Percentiles rank a stretch among this genome's conserved stretches.
Conservation (phyloP, 163 green algal genomes). For the Chlamydomonas reinhardtii region DNA sequence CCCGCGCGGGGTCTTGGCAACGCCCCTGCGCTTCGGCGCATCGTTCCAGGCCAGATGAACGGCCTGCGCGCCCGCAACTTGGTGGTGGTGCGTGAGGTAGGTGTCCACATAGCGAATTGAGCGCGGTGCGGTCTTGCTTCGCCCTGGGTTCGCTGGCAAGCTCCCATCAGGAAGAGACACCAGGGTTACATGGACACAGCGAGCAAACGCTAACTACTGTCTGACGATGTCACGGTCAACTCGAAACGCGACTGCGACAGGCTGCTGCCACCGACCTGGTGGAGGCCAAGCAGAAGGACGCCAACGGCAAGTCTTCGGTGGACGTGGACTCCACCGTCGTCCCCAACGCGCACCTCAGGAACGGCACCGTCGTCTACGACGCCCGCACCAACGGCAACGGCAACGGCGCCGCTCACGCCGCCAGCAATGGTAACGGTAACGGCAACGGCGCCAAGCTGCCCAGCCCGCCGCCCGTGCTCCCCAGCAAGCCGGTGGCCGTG, state of each 20-base stretch:
- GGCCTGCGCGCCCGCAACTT: conserved; percentile 15
- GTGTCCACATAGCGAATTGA: neutral
- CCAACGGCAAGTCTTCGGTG: too few species aligned
- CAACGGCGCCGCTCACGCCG: conserved; percentile 14
- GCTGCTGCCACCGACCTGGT: conserved; percentile 34
- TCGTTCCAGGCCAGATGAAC: neutral
- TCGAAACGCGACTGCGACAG: neutral
- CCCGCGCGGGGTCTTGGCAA: neutral
- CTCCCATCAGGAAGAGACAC: too few species aligned
- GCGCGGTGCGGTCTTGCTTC: neutral
- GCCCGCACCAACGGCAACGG: conserved; percentile 50
- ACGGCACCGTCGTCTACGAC: conserved; percentile 30
- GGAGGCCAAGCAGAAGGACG: conserved; percentile 31
- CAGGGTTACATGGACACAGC: too few species aligned
- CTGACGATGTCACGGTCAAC: neutral
- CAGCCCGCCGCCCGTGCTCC: conserved; percentile 1
- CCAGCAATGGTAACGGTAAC: conserved; percentile 59
- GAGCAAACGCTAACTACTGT: too few species aligned
- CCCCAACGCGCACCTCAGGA: neutral
- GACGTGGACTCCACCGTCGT: conserved; percentile 39
- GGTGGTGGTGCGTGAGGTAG: conserved; percentile 24
- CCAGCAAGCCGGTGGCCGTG: conserved; percentile 6
- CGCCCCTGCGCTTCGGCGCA: neutral
- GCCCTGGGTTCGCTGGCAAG: too few species aligned
- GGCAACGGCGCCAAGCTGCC: conserved; percentile 11